phyloP scores from a whole-genome alignment of 768 basidiomycete genomes.

The Russula sp. region DNA sequence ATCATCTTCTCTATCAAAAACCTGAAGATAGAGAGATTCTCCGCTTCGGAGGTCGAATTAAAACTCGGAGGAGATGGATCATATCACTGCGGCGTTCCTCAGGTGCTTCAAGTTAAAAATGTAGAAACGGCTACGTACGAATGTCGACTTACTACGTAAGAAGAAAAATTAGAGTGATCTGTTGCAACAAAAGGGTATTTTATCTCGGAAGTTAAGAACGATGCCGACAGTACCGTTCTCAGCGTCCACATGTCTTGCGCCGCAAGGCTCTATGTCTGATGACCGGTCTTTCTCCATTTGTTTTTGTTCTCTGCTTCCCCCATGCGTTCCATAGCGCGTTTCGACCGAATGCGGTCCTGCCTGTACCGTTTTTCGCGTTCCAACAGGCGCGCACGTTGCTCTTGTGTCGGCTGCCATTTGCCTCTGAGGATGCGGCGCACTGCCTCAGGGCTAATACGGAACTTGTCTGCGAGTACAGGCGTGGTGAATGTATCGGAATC shows the following conservation, averaged over 20 bases:
- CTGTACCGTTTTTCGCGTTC: constrained; percentile 35
- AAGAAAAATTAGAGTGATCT: neutral
- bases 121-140: neutral
- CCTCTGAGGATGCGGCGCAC: constrained; percentile 49
- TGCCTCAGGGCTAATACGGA: constrained; percentile 51
- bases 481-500: constrained; percentile 46
- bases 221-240: constrained; percentile 2
- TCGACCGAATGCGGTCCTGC: constrained; percentile 30
- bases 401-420: constrained; percentile 42
- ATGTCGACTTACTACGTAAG: constrained; percentile 8
- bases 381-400: constrained; percentile 35
- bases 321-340: neutral
- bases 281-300: constrained; percentile 5
- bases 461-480: constrained; percentile 44
- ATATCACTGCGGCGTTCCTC: neutral
- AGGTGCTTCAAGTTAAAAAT: neutral
- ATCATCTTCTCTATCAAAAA: neutral
- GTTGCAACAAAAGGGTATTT: neutral
- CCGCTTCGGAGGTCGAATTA: neutral
- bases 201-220: constrained; percentile 2
- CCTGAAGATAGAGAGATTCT: too few species aligned
- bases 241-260: neutral
- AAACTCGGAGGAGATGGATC: neutral
- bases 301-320: neutral
- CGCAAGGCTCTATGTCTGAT: constrained; percentile 1